Conservation (phyloP, 1,139 yeast species). For the Geotrichum reessii region DNA sequence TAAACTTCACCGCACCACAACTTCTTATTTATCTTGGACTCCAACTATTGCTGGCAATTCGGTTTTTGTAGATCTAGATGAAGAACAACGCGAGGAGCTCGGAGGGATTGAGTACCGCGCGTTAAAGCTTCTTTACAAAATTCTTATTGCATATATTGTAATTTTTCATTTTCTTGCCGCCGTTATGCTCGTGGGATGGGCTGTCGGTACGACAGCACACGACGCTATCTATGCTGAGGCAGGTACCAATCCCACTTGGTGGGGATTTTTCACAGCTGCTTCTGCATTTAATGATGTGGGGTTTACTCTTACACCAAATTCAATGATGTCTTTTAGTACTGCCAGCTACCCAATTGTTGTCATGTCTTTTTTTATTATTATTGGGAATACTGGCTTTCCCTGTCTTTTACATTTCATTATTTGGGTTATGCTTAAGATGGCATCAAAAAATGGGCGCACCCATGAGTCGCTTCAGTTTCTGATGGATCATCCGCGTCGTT, state of each 20-base stretch:
- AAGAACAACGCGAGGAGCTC: constrained; percentile 81
- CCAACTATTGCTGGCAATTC: constrained; percentile 94
- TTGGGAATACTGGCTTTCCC: constrained; percentile 95
- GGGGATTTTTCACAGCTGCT: constrained; percentile 80
- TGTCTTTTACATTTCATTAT: constrained; percentile 68
- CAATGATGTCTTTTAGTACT: constrained; percentile 60
- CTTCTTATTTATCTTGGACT: constrained; percentile 70
- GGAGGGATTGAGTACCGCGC: constrained; percentile 98
- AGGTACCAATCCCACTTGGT: constrained; percentile 68
- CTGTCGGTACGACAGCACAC: constrained; percentile 43
- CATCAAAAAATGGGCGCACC: constrained; percentile 48
- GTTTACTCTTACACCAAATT: constrained; percentile 67
- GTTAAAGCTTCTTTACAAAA: constrained; percentile 62
- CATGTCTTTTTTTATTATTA: constrained; percentile 62
- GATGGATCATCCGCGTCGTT: constrained; percentile 92
- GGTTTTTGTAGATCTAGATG: constrained; percentile 73
- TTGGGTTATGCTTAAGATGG: constrained; percentile 65
- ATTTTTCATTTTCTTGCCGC: constrained; percentile 66
- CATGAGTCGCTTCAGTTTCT: constrained; percentile 76
- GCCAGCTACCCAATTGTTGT: constrained; percentile 61
- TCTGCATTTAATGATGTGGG: constrained; percentile 84
- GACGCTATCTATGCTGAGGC: constrained; percentile 39
- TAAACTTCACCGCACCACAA: neutral
- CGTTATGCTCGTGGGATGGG: constrained; percentile 62
- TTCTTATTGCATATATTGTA: constrained; percentile 60